These are phyloP conservation scores for Lepidium aucheri DNA, from an alignment of 345 rosid genomes.

Conservation along the genomic window DNA sequence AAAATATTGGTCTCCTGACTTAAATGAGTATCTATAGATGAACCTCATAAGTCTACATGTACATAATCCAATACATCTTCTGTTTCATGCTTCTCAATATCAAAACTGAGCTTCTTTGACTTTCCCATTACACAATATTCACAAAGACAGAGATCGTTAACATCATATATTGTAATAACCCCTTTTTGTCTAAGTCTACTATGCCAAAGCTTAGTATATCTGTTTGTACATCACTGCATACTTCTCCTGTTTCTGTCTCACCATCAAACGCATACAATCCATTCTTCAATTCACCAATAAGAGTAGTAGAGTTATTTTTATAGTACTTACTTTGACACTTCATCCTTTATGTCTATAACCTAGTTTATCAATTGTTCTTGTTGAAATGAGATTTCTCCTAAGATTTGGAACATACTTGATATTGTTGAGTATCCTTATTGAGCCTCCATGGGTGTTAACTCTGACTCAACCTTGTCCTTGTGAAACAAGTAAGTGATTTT, in stretches of 20 bases:
- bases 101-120: too few relatives aligned
- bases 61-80: not conserved
- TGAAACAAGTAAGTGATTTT: too few relatives aligned
- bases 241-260: fast-evolving
- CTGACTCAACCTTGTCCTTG: too few relatives aligned
- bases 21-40: too few relatives aligned
- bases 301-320: not conserved
- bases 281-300: not conserved
- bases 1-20: too few relatives aligned
- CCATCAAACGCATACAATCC: not conserved
- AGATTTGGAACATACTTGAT: not conserved
- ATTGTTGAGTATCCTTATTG: not conserved
- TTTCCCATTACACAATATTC: not conserved
- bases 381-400: not conserved
- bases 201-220: not conserved
- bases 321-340: not conserved
- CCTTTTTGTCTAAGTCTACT: not conserved
- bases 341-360: not conserved
- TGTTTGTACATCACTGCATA: fast-evolving
- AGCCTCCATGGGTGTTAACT: not conserved
- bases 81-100: not conserved
- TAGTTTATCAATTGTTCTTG: not conserved
- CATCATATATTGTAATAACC: not conserved
- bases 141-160: not conserved
- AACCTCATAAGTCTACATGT: not conserved